A percentile compares a stretch with the other conserved stretches of the same genome.
Evolutionary conservation across 2,329 filamentous ascomycete species (phyloP).

Genomic region (Nectriaceae sp.): DNA sequence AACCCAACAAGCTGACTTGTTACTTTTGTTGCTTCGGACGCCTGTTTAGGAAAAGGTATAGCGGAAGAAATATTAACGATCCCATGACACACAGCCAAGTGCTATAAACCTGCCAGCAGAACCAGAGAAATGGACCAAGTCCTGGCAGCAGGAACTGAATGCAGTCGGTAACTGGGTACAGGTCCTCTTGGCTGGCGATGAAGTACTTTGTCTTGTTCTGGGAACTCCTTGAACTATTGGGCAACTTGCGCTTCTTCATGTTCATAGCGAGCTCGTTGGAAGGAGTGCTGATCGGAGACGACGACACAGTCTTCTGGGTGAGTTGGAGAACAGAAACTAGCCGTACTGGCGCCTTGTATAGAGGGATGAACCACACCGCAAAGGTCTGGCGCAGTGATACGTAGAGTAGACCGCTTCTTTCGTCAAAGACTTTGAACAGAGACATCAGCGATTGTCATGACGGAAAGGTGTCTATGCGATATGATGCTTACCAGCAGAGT

Average conservation of each 20-base stretch:
- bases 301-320: constrained; percentile 39
- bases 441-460: constrained; percentile 1
- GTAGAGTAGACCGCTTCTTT: constrained; percentile 67
- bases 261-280: constrained; percentile 19
- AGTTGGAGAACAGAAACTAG: constrained; percentile 71
- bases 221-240: constrained; percentile 14
- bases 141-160: constrained; percentile 70
- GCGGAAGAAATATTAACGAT: constrained; percentile 42
- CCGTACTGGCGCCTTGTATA: constrained; percentile 68
- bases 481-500: constrained; percentile 50
- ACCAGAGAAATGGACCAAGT: constrained; percentile 55
- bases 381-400: constrained; percentile 75
- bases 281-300: constrained; percentile 8
- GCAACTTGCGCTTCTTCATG: constrained; percentile 10
- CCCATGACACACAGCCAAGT: constrained; percentile 66
- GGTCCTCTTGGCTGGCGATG: constrained; percentile 75
- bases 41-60: constrained; percentile 36
- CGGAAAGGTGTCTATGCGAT: not conserved
- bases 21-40: constrained; percentile 2
- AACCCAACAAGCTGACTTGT: not conserved
- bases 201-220: constrained; percentile 55
- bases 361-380: constrained; percentile 74
- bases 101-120: constrained; percentile 63
- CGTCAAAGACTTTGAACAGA: constrained; percentile 62
- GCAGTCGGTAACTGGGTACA: constrained; percentile 78